These are phyloP conservation scores for Sparassis latifolia DNA, from an alignment of 1,284 basidiomycete species.

Conservation along the genomic window DNA sequence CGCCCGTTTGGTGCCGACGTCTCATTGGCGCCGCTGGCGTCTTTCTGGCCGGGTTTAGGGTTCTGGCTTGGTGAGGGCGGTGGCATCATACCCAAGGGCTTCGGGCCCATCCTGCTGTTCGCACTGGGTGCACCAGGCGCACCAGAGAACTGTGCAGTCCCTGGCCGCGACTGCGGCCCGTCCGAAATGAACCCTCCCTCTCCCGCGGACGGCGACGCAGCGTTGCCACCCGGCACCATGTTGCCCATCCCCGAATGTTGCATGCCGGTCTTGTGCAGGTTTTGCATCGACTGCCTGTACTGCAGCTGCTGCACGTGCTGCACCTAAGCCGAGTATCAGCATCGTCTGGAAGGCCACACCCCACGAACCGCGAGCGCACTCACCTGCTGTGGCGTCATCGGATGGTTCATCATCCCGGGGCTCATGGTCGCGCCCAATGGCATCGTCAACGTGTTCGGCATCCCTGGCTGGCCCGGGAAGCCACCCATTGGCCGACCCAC, in stretches of 20 bases:
- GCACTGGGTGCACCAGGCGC: conserved; percentile 13
- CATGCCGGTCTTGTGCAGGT: conserved; percentile 27
- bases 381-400: conserved; percentile 27
- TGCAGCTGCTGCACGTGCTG: conserved; percentile 16
- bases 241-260: conserved; percentile 11
- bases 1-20: conserved; percentile 15
- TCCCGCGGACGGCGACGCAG: conserved; percentile 17
- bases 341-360: background rate
- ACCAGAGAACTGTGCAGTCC: conserved; percentile 14
- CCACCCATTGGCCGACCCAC: conserved; percentile 25
- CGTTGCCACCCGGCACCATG: conserved; percentile 14
- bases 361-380: background rate
- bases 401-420: conserved; percentile 22
- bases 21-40: conserved; percentile 19
- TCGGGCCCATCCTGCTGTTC: conserved; percentile 27
- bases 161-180: conserved; percentile 10
- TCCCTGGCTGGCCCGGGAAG: conserved; percentile 25
- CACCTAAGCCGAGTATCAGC: conserved; percentile 14
- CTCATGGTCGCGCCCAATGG: conserved; percentile 21
- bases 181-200: conserved; percentile 6
- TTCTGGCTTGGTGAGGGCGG: conserved; percentile 37
- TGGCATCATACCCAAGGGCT: conserved; percentile 42
- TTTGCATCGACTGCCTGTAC: conserved; percentile 33
- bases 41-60: conserved; percentile 20
- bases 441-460: conserved; percentile 29